phyloP scores from a whole-genome alignment of 2,329 filamentous ascomycete species.

The Neofusicoccum laricinum region DNA sequence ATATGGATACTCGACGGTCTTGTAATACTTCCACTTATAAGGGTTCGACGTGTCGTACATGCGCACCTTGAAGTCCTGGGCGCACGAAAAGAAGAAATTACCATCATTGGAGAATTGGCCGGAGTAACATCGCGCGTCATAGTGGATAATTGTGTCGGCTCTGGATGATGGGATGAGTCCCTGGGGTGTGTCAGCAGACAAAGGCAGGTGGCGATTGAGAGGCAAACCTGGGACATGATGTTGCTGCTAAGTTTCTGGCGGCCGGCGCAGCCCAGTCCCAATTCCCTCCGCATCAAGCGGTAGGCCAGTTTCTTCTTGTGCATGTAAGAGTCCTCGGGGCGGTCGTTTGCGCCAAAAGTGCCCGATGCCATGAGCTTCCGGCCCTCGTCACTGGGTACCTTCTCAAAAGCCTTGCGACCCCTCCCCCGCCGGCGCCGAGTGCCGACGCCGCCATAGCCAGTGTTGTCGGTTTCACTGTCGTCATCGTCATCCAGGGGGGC shows the following conservation, averaged over 20 bases:
- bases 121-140: slow-evolving; percentile 82
- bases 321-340: slow-evolving; percentile 50
- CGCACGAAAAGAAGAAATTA: slow-evolving; percentile 92
- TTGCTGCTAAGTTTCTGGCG: slow-evolving; percentile 60
- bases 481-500: slow-evolving; percentile 32
- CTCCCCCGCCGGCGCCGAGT: slow-evolving; percentile 44
- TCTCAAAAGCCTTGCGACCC: slow-evolving; percentile 62
- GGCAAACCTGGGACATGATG: slow-evolving; percentile 64
- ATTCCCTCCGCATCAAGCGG: slow-evolving; percentile 75
- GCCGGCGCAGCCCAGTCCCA: slow-evolving; percentile 64
- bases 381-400: slow-evolving; percentile 77
- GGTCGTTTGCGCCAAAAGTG: slow-evolving; percentile 68
- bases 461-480: slow-evolving; percentile 37
- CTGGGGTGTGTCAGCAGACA: slow-evolving; percentile 38
- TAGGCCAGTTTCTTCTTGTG: slow-evolving; percentile 61
- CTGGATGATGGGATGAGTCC: slow-evolving; percentile 72
- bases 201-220: not conserved
- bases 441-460: slow-evolving; percentile 33
- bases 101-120: slow-evolving; percentile 96
- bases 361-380: slow-evolving; percentile 77
- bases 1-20: slow-evolving; percentile 79
- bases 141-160: slow-evolving; percentile 85
- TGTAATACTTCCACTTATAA: slow-evolving; percentile 94
- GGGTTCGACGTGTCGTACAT: slow-evolving; percentile 98
- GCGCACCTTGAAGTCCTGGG: slow-evolving; percentile 88